Conservation (phyloP, 1,284 basidiomycete species). For the Schizophyllum amplum region DNA sequence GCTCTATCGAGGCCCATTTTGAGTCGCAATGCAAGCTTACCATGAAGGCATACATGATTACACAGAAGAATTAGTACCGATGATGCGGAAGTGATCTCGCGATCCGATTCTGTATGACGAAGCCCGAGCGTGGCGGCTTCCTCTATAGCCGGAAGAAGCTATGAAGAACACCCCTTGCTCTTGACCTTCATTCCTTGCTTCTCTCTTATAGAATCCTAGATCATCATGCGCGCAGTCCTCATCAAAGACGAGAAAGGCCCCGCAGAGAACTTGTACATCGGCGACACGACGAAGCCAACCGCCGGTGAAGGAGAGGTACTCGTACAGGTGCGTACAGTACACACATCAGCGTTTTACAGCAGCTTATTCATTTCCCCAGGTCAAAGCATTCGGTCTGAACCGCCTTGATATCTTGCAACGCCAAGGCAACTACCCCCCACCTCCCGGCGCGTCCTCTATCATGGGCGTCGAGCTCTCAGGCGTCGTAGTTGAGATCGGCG, state of each 20-base stretch:
- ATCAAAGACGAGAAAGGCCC: conserved; percentile 78
- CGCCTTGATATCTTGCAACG: conserved; percentile 82
- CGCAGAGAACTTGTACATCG: conserved; percentile 73
- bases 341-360: not conserved
- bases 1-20: too few relatives aligned
- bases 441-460: conserved; percentile 69
- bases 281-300: conserved; percentile 57
- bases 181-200: not conserved
- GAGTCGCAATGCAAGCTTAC: too few relatives aligned
- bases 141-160: not conserved
- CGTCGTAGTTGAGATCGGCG: conserved; percentile 51
- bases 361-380: conserved; percentile 26
- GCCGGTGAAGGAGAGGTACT: conserved; percentile 57
- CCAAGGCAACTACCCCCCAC: conserved; percentile 72
- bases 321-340: conserved; percentile 48
- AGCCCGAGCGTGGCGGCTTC: not conserved
- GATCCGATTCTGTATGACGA: too few relatives aligned
- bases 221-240: conserved; percentile 73
- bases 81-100: not conserved
- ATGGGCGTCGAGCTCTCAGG: conserved; percentile 93
- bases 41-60: too few relatives aligned
- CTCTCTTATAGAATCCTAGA: not conserved
- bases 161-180: not conserved
- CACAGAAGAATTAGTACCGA: too few relatives aligned
- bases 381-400: conserved; percentile 81